phyloP scores from a whole-genome alignment of 169 alveolate genomes.

The Blepharisma undulans region DNA sequence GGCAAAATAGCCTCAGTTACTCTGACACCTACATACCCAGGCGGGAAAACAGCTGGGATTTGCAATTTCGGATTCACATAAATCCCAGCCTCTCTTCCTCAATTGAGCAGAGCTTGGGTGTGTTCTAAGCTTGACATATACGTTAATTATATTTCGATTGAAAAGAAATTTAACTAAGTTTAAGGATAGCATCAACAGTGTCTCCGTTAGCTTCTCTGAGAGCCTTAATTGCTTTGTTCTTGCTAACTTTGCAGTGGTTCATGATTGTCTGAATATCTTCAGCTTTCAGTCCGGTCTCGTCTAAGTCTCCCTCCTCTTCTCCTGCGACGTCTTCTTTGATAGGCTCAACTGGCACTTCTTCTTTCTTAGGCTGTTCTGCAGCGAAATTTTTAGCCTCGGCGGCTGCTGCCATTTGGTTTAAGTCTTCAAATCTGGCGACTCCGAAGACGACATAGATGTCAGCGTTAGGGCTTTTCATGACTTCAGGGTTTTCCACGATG shows the following conservation, averaged over 20 bases:
- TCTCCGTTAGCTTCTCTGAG: constrained; percentile 87
- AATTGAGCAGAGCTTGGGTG: neutral
- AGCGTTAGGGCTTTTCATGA: constrained; percentile 89
- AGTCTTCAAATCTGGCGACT: constrained; percentile 94
- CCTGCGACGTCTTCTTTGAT: constrained; percentile 50
- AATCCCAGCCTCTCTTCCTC: neutral
- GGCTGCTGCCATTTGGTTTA: constrained; percentile 70
- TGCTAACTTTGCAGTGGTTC: constrained; percentile 88
- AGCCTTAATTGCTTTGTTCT: constrained; percentile 88
- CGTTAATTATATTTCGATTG: constrained; percentile 11
- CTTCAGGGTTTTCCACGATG: constrained; percentile 93
- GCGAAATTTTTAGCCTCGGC: constrained; percentile 73
- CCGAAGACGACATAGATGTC: constrained; percentile 96
- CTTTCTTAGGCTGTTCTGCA: constrained; percentile 11
- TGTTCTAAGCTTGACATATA: constrained; percentile 33
- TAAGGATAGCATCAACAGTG: constrained; percentile 89
- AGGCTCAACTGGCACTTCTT: constrained; percentile 36
- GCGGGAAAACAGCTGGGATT: constrained; percentile 7
- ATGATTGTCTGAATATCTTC: constrained; percentile 89
- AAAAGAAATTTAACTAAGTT: constrained; percentile 48
- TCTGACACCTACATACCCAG: constrained; percentile 10
- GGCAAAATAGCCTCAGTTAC: constrained; percentile 8
- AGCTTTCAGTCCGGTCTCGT: constrained; percentile 78
- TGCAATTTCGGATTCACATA: constrained; percentile 7
- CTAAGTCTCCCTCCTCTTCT: constrained; percentile 68